These are phyloP conservation scores for Dryadomyces quercivorus DNA, from an alignment of 2,329 filamentous ascomycete genomes.

Conservation along the genomic window DNA sequence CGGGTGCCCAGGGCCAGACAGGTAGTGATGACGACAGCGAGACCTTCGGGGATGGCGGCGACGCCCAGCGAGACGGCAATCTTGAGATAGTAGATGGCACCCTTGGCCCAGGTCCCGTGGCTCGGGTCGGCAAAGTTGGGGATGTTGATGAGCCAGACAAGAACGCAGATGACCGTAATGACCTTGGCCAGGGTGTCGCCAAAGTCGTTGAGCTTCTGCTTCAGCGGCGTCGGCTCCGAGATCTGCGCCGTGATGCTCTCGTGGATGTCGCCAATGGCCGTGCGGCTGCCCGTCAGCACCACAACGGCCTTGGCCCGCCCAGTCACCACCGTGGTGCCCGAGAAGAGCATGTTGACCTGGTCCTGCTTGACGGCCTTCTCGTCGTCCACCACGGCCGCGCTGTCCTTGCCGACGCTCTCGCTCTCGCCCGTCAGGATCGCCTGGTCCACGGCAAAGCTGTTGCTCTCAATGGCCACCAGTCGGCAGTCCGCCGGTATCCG, in stretches of 20 bases:
- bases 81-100: slow-evolving; percentile 98
- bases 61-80: slow-evolving; percentile 97
- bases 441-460: slow-evolving; percentile 94
- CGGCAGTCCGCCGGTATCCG: slow-evolving; percentile 92
- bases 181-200: slow-evolving; percentile 94
- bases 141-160: slow-evolving; percentile 98
- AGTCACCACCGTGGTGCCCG: slow-evolving; percentile 91
- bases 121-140: slow-evolving; percentile 91
- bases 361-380: slow-evolving; percentile 88
- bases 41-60: slow-evolving; percentile 91
- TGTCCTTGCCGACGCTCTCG: slow-evolving; percentile 88
- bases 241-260: slow-evolving; percentile 98
- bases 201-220: slow-evolving; percentile 98
- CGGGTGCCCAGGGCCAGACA: slow-evolving; percentile 91
- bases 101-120: slow-evolving; percentile 89
- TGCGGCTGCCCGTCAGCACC: slow-evolving; percentile 76
- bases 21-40: slow-evolving; percentile 98
- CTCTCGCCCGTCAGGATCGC: slow-evolving; percentile 96
- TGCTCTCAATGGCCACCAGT: slow-evolving; percentile 81
- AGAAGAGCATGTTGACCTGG: slow-evolving; percentile 96
- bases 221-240: slow-evolving; percentile 89
- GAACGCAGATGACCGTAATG: slow-evolving; percentile 89
- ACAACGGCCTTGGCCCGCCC: slow-evolving; percentile 88
- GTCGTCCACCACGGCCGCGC: slow-evolving; percentile 54
- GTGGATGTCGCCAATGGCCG: slow-evolving; percentile 96